These are phyloP conservation scores for Aspergillus pseudonomiae DNA, from an alignment of 2,329 filamentous ascomycete genomes.

Conservation along the genomic window DNA sequence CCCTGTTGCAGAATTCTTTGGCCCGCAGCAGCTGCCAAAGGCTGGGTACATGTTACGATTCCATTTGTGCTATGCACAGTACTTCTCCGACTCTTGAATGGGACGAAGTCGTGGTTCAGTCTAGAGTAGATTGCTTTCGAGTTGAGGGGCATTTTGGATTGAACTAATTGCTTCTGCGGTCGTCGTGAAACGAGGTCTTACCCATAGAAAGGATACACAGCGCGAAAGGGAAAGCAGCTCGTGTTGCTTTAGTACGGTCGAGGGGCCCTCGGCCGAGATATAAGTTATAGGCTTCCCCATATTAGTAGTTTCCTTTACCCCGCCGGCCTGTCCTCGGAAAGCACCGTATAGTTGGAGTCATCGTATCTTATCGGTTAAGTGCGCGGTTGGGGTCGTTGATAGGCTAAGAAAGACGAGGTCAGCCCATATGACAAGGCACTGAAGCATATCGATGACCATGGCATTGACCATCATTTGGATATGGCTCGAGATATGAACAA, in stretches of 20 bases:
- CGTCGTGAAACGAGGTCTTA: background rate
- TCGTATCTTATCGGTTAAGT: background rate
- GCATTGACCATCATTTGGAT: background rate
- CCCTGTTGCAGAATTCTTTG: conserved; percentile 82
- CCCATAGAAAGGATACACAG: background rate
- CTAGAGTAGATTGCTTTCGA: conserved; percentile 55
- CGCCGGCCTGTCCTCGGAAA: background rate
- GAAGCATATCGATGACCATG: background rate
- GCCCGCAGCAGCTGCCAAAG: conserved; percentile 84
- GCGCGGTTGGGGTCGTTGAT: background rate
- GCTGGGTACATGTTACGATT: conserved; percentile 88
- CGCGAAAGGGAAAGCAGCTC: background rate
- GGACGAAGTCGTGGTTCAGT: conserved; percentile 45
- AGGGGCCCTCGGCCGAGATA: background rate
- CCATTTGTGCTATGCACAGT: conserved; percentile 92
- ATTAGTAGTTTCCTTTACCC: conserved; percentile 1
- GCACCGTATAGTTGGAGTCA: background rate
- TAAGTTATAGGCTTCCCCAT: background rate
- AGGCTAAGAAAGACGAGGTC: background rate
- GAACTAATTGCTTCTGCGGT: background rate
- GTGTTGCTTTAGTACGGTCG: background rate
- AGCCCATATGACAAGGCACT: background rate
- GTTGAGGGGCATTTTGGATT: conserved; percentile 49
- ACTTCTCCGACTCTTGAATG: conserved; percentile 72
- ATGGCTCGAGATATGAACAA: background rate